Conservation (phyloP, 208 protist genomes). For the Crithidia expoeki region DNA sequence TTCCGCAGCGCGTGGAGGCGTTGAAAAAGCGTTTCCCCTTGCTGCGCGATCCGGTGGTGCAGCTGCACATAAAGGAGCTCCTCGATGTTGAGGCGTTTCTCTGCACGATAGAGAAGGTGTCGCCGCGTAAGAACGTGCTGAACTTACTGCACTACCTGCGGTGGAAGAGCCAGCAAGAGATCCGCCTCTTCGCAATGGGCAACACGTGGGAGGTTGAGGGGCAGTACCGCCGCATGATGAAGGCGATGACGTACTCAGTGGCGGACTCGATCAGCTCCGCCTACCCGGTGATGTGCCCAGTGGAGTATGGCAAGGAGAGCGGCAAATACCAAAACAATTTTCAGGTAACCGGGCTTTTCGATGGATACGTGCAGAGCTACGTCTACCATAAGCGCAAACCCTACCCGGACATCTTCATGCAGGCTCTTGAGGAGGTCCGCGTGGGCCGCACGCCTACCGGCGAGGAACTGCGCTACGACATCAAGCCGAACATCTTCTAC, state of each 20-base stretch:
- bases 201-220: constrained; percentile 83
- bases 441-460: constrained; percentile 52
- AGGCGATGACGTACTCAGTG: constrained; percentile 40
- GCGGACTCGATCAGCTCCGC: constrained; percentile 44
- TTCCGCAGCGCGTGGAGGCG: constrained; percentile 50
- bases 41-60: constrained; percentile 65
- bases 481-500: constrained; percentile 77
- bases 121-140: constrained; percentile 79
- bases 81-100: constrained; percentile 74
- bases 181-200: constrained; percentile 71
- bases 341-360: constrained; percentile 73
- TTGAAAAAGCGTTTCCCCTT: constrained; percentile 68
- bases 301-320: constrained; percentile 50
- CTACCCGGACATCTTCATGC: constrained; percentile 78
- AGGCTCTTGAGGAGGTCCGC: constrained; percentile 61
- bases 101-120: constrained; percentile 76
- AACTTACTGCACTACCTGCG: constrained; percentile 82
- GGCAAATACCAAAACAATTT: constrained; percentile 45
- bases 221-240: constrained; percentile 74
- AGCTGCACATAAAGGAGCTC: constrained; percentile 63
- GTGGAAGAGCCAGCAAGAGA: constrained; percentile 77
- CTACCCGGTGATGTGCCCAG: constrained; percentile 59
- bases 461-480: constrained; percentile 63
- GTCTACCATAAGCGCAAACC: constrained; percentile 77
- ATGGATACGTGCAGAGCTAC: constrained; percentile 79